Evolutionary conservation across 495 filamentous ascomycete species (phyloP).

Genomic region (Neurospora sp.): DNA sequence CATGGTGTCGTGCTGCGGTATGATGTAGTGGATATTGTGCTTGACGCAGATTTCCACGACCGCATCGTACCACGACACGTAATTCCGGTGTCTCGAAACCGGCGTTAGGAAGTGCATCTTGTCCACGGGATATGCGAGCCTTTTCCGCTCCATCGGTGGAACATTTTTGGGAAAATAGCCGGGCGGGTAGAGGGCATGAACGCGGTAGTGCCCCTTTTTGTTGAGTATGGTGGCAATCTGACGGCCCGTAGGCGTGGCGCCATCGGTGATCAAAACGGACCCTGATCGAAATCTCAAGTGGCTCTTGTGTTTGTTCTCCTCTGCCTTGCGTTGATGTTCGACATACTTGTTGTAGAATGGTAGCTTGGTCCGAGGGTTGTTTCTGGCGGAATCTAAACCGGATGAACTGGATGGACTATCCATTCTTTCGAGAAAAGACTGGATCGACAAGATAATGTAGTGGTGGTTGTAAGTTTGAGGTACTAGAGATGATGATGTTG

Average conservation of each 20-base stretch:
- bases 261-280: conserved; percentile 2
- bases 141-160: not conserved
- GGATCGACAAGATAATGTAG: not conserved
- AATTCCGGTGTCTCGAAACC: not conserved
- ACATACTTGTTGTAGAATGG: not conserved
- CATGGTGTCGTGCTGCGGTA: conserved; percentile 2
- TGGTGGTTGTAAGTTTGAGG: not conserved
- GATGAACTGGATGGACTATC: not conserved
- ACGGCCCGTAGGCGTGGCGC: not conserved
- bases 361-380: not conserved
- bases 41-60: not conserved
- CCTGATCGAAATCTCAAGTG: not conserved
- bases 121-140: not conserved
- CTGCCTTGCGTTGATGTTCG: not conserved
- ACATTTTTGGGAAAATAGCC: not conserved
- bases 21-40: not conserved
- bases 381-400: not conserved
- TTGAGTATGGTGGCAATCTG: not conserved
- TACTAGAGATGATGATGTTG: not conserved
- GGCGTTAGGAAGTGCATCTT: not conserved
- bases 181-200: conserved; percentile 1
- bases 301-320: not conserved
- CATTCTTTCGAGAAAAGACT: not conserved
- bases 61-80: not conserved
- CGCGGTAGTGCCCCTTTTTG: not conserved